Conservation (phyloP, 2,329 filamentous ascomycete genomes). For the Scleromitrula shiraiana region DNA sequence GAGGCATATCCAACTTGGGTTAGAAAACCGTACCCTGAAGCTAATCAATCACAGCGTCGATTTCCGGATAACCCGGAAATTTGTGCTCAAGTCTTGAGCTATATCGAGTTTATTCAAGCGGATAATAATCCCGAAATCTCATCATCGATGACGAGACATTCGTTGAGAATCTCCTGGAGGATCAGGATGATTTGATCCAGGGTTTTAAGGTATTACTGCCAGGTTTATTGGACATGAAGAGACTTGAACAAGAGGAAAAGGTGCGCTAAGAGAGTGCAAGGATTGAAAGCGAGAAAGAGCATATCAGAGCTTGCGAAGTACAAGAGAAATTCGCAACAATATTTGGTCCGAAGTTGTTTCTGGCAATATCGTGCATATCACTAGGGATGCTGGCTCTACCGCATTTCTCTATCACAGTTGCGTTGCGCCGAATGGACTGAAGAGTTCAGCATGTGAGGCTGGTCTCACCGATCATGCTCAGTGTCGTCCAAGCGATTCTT, state of each 20-base stretch:
- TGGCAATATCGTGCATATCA: slow-evolving; percentile 15
- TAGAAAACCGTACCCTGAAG: neutral
- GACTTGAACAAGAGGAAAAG: neutral
- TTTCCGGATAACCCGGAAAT: neutral
- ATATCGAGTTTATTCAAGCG: neutral
- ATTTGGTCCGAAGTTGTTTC: slow-evolving; percentile 13
- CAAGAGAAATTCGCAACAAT: slow-evolving; percentile 15
- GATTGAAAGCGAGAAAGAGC: neutral
- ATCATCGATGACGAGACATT: neutral
- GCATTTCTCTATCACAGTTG: neutral
- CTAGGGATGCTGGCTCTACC: neutral
- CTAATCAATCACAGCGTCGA: neutral
- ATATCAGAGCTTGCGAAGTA: neutral
- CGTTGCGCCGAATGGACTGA: neutral
- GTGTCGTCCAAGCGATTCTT: slow-evolving; percentile 6
- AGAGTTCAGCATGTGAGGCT: slow-evolving; percentile 11
- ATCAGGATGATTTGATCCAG: neutral
- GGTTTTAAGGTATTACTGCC: neutral
- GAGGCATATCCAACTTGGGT: too few species aligned
- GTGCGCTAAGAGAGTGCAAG: neutral
- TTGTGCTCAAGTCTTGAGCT: neutral
- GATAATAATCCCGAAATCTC: neutral
- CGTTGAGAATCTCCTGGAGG: neutral
- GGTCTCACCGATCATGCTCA: slow-evolving; percentile 14
- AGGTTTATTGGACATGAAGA: too few species aligned